Evolutionary conservation across 331 rosid species (phyloP).

Genomic region (Pyracantha coccinea): DNA sequence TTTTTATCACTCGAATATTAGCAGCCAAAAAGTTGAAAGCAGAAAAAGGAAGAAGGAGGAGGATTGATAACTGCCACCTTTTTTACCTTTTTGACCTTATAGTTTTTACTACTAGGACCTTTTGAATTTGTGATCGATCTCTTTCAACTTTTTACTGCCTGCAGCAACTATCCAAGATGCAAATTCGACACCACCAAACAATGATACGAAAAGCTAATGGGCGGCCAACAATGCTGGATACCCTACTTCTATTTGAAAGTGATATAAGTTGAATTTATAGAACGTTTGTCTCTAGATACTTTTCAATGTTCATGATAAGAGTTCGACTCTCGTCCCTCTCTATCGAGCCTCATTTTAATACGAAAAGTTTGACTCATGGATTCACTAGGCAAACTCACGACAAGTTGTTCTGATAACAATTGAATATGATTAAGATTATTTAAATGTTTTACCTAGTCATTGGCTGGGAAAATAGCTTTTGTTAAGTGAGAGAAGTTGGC

Average conservation of each 20-base stretch:
- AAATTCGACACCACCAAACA: neutral
- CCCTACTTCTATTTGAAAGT: neutral
- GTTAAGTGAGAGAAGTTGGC: too few relatives aligned
- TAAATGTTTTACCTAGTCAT: too few relatives aligned
- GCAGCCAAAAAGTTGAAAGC: slow-evolving; percentile 7
- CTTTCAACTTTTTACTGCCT: neutral
- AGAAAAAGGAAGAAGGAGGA: neutral
- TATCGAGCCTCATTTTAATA: too few relatives aligned
- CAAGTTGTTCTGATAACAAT: too few relatives aligned
- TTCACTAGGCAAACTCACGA: too few relatives aligned
- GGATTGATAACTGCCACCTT: neutral
- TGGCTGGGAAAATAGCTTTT: too few relatives aligned
- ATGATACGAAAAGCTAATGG: neutral
- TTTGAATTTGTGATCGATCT: too few relatives aligned
- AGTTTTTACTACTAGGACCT: too few relatives aligned
- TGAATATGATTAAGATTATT: too few relatives aligned
- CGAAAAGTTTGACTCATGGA: too few relatives aligned
- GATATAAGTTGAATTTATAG: neutral
- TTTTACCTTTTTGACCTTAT: neutral
- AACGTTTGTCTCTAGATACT: neutral
- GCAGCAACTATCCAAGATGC: neutral
- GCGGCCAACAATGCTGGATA: neutral
- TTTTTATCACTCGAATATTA: slow-evolving; percentile 10
- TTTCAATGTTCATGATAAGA: neutral
- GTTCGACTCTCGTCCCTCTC: neutral